Conservation (phyloP, 2,329 filamentous ascomycete genomes). For the Didymellaceae sp. region DNA sequence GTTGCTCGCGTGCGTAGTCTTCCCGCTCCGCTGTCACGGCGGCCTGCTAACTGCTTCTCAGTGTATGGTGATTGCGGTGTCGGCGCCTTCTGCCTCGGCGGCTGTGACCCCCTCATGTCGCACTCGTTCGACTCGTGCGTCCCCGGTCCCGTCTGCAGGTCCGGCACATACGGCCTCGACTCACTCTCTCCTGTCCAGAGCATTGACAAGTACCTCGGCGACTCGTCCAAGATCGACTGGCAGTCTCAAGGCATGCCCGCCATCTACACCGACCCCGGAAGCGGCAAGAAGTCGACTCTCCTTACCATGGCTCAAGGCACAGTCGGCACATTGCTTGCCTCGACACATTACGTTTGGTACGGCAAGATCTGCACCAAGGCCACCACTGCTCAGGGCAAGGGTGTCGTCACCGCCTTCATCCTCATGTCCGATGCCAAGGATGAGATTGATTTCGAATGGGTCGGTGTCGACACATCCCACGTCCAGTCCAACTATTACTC, state of each 20-base stretch:
- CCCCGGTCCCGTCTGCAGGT: constrained; percentile 81
- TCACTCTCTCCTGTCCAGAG: constrained; percentile 72
- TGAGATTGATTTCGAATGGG: constrained; percentile 96
- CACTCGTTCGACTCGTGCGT: constrained; percentile 84
- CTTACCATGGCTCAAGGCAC: constrained; percentile 89
- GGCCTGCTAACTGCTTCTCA: constrained; percentile 50
- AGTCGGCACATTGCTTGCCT: constrained; percentile 84
- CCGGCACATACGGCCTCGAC: constrained; percentile 74
- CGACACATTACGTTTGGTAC: constrained; percentile 94
- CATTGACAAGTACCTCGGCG: constrained; percentile 85
- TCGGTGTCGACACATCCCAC: constrained; percentile 77
- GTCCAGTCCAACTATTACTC: constrained; percentile 98
- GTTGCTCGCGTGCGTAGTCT: constrained; percentile 48
- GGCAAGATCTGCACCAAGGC: constrained; percentile 86
- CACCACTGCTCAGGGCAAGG: constrained; percentile 81
- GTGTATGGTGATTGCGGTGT: constrained; percentile 93
- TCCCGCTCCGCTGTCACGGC: background rate
- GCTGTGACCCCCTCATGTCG: constrained; percentile 88
- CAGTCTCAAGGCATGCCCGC: constrained; percentile 81
- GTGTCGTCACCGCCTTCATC: constrained; percentile 98
- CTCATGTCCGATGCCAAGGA: constrained; percentile 95
- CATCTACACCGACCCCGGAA: constrained; percentile 61
- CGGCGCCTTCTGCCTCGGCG: constrained; percentile 93
- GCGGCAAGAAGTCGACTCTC: constrained; percentile 59
- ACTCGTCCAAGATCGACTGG: constrained; percentile 82